phyloP scores from a whole-genome alignment of 306 rosid species.

The Pterocarpus macrocarpus region DNA sequence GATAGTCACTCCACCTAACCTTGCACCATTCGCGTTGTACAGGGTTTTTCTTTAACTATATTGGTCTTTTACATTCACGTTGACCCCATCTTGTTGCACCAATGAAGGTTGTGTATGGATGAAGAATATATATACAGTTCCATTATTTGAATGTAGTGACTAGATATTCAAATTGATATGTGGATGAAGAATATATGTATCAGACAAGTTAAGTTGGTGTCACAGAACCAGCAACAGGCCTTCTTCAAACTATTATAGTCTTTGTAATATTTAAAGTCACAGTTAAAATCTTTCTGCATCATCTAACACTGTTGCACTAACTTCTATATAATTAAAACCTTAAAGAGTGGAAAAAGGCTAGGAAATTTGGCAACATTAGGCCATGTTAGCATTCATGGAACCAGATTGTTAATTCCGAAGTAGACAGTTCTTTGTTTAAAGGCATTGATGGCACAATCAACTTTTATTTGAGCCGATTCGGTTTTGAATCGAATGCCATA shows the following conservation, averaged over 20 bases:
- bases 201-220: neutral
- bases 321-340: neutral
- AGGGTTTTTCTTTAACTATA: neutral
- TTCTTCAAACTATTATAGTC: neutral
- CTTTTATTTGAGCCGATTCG: conserved; percentile 59
- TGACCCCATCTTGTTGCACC: no score
- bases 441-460: conserved; percentile 69
- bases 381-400: conserved; percentile 43
- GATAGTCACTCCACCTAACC: conserved; percentile 14
- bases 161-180: no score
- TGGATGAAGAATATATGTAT: neutral
- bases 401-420: conserved; percentile 63
- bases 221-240: no score
- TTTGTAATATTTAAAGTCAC: neutral
- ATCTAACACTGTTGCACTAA: neutral
- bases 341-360: neutral
- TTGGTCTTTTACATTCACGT: no score
- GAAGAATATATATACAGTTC: no score
- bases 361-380: neutral
- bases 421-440: conserved; percentile 61
- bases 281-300: neutral
- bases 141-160: no score
- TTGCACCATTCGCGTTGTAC: neutral
- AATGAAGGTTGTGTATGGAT: no score
- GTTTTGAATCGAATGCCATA: conserved; percentile 71